Percentiles rank a stretch among this genome's conserved stretches.
phyloP scores from a whole-genome alignment of 108 stramenopile genomes.

The Nitzschia inconspicua region DNA sequence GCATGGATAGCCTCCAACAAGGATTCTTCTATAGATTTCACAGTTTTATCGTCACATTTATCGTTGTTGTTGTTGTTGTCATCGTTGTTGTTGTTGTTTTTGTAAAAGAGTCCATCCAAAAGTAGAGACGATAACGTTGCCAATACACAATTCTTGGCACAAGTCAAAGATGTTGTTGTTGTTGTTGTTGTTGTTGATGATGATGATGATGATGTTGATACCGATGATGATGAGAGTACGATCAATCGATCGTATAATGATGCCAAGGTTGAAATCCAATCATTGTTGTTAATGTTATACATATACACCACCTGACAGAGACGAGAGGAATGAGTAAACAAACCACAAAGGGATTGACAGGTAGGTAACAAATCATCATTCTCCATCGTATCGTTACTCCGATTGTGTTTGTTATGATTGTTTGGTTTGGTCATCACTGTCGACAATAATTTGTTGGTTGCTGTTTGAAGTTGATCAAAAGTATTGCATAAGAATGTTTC shows the following conservation, averaged over 20 bases:
- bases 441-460: no score
- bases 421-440: no score
- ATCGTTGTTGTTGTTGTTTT: background rate
- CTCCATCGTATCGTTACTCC: background rate
- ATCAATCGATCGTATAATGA: slow-evolving; percentile 21
- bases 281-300: no score
- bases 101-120: background rate
- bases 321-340: slow-evolving; percentile 3
- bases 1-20: slow-evolving; percentile 26
- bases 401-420: no score
- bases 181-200: background rate
- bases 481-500: no score
- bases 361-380: slow-evolving; percentile 10
- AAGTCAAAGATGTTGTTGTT: no score
- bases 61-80: background rate
- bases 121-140: background rate
- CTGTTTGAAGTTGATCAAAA: no score
- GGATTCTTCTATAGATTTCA: slow-evolving; percentile 9
- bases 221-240: background rate
- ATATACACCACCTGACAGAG: slow-evolving; percentile 20
- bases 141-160: slow-evolving; percentile 10
- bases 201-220: background rate
- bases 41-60: no score
- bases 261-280: slow-evolving; percentile 14
- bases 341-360: slow-evolving; percentile 1